phyloP scores from a whole-genome alignment of 2,329 filamentous ascomycete species.

The Cytospora paraplurivora region DNA sequence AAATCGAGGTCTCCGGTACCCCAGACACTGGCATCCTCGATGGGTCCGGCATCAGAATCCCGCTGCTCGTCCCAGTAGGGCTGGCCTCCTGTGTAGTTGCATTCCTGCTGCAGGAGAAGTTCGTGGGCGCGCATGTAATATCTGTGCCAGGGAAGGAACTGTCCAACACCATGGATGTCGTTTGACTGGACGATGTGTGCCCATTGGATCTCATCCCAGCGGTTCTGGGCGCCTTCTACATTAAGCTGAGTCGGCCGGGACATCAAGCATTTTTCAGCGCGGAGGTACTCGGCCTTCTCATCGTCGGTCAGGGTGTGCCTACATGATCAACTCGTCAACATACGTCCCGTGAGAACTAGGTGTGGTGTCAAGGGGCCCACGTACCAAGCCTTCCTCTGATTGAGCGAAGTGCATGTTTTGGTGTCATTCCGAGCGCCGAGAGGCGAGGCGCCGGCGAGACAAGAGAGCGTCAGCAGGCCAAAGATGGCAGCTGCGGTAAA shows the following conservation, averaged over 20 bases:
- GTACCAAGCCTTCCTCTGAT: slow-evolving; percentile 16
- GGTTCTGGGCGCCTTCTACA: slow-evolving; percentile 34
- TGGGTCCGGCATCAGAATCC: slow-evolving; percentile 34
- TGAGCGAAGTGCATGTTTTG: slow-evolving; percentile 5
- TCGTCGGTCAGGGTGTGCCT: slow-evolving; percentile 11
- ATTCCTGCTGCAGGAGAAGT: slow-evolving; percentile 38
- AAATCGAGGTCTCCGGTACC: slow-evolving; percentile 30
- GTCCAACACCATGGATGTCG: slow-evolving; percentile 37
- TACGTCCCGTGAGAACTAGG: neutral
- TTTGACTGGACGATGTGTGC: slow-evolving; percentile 36
- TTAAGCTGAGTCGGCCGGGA: slow-evolving; percentile 32
- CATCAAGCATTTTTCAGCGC: slow-evolving; percentile 40
- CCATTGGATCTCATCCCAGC: slow-evolving; percentile 40
- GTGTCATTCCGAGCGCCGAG: neutral
- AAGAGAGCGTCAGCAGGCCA: slow-evolving; percentile 9
- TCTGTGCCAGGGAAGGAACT: slow-evolving; percentile 42
- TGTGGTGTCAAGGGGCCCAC: neutral
- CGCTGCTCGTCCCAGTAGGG: slow-evolving; percentile 42
- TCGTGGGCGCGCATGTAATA: slow-evolving; percentile 40
- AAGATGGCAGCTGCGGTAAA: slow-evolving; percentile 5
- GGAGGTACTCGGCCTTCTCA: slow-evolving; percentile 38
- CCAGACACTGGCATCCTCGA: slow-evolving; percentile 36
- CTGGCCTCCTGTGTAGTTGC: slow-evolving; percentile 34
- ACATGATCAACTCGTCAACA: neutral
- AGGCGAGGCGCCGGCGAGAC: neutral